Base-by-base conservation (phyloP, 2,329 filamentous ascomycete genomes). In the Diaporthe sp. region DNA sequence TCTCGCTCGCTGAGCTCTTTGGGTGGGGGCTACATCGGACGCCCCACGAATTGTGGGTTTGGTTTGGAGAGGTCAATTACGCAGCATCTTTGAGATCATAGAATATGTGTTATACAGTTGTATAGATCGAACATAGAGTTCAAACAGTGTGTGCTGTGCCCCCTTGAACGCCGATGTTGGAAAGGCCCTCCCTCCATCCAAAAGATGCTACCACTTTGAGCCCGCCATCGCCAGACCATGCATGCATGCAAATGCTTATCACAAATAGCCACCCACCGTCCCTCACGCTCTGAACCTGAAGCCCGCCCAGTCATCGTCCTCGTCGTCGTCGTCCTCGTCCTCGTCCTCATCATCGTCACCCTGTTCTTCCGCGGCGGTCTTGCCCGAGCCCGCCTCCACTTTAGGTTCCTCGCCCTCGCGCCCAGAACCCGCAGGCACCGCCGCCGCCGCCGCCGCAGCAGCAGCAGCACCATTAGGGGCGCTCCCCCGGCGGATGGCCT, bases 271-370 rank as follows among this genome's bases (percentile, higher is more conserved):
- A 58, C 3, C 31, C 13, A 3, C 12, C 2, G 10, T 12, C n/a
- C 55, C 34, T 70, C 72, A 76, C 19, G 79, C 81, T 55, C 82
- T 82, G 77, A 91, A 90, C 44, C 89, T 83, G 78, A 93, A 92
- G 2, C 88, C 90, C 75, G 90, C 90, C 83, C 92, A 93, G 72
- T 92, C 91, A 57, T 89, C 87, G 1, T 86, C 86, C 0, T 86
- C 86, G 13, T 88, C 87, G 0, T 82, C 81, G 0, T 88, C 86
- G 6, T 88, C 87, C 0, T 77, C 75, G 1, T 85, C 84, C 7
- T 77, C 75, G 0, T 85, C 84, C 7, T 82, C 82, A 4, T 83
- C 79, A 31, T 84, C 80, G 19, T 82, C 81, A 8, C 81, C 84
- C 74, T 84, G 82, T 28, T 75, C 80, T 22, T 76, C 72, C 2